Percentiles rank a stretch among this genome's conserved stretches.
Evolutionary conservation across 345 rosid species (phyloP).

Genomic region (Syzygium jambos): DNA sequence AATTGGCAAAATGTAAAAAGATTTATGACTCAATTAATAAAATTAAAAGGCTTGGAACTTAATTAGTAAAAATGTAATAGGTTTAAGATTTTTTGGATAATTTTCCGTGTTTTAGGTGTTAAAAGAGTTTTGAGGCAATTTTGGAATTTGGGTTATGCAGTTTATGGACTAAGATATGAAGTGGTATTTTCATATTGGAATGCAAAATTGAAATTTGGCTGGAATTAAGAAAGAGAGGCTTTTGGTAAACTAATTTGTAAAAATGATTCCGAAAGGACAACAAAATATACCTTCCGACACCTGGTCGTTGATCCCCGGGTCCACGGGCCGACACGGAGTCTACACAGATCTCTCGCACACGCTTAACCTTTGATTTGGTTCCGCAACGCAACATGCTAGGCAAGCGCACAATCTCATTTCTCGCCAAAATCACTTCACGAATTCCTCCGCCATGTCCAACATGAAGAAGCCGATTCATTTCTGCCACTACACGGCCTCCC

Average conservation of each 20-base stretch:
- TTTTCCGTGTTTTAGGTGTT: not conserved
- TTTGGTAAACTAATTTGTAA: not conserved
- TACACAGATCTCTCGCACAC: not conserved
- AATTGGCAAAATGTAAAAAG: too few species aligned
- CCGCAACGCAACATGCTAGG: not conserved
- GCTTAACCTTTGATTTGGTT: not conserved
- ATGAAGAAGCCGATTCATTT: not conserved
- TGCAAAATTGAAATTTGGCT: not conserved
- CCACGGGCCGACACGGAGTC: not conserved
- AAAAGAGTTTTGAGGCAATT: not conserved
- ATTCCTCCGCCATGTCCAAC: not conserved
- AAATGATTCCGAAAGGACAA: not conserved
- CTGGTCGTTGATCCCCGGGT: not conserved
- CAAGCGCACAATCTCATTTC: not conserved
- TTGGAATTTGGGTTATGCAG: not conserved
- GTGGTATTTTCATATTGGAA: not conserved
- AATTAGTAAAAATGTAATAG: too few species aligned
- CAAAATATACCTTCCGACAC: not conserved
- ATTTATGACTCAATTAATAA: too few species aligned
- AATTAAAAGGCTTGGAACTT: too few species aligned
- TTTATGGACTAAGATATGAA: not conserved
- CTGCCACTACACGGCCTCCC: not conserved
- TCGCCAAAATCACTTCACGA: not conserved
- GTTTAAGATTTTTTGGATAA: too few species aligned
- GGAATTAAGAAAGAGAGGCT: not conserved